phyloP scores from a whole-genome alignment of 129 eudicot species.

The Flaveria bidentis region DNA sequence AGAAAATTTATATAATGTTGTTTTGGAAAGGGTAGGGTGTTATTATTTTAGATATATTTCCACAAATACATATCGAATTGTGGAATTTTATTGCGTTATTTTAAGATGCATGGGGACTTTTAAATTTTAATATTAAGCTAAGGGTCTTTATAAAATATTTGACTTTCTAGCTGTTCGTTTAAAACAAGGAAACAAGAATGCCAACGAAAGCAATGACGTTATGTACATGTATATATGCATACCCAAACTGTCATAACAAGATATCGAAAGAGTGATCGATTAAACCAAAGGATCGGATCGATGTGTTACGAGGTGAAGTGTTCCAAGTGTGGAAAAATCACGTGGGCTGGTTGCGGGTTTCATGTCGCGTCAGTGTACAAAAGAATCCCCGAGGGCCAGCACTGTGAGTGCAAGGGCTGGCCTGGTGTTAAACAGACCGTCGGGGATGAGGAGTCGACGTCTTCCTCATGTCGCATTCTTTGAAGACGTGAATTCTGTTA shows the following conservation, averaged over 20 bases:
- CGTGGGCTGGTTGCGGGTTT: slow-evolving; percentile 53
- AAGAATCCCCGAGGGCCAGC: slow-evolving; percentile 49
- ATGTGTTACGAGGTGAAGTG: slow-evolving; percentile 57
- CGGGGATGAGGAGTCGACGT: neutral
- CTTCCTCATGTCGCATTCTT: slow-evolving; percentile 39
- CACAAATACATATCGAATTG: too few species aligned
- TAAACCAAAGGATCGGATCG: neutral
- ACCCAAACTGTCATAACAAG: neutral
- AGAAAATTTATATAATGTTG: too few species aligned
- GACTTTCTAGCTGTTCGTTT: too few species aligned
- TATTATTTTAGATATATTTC: too few species aligned
- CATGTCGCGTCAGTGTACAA: slow-evolving; percentile 49
- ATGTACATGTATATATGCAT: neutral
- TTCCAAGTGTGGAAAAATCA: slow-evolving; percentile 41
- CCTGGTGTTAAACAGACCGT: slow-evolving; percentile 40
- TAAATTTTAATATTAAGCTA: too few species aligned
- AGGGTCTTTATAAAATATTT: too few species aligned
- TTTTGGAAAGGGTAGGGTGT: too few species aligned
- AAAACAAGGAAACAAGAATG: neutral
- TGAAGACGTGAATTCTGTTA: slow-evolving; percentile 1
- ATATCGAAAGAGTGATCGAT: neutral
- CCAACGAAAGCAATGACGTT: neutral
- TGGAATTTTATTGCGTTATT: too few species aligned
- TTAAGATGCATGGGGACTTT: too few species aligned
- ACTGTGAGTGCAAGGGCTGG: slow-evolving; percentile 56